Percentiles rank a stretch among this genome's conserved stretches.
phyloP scores from a whole-genome alignment of 2,329 filamentous ascomycete genomes.

The Epichloe coenophiala region DNA sequence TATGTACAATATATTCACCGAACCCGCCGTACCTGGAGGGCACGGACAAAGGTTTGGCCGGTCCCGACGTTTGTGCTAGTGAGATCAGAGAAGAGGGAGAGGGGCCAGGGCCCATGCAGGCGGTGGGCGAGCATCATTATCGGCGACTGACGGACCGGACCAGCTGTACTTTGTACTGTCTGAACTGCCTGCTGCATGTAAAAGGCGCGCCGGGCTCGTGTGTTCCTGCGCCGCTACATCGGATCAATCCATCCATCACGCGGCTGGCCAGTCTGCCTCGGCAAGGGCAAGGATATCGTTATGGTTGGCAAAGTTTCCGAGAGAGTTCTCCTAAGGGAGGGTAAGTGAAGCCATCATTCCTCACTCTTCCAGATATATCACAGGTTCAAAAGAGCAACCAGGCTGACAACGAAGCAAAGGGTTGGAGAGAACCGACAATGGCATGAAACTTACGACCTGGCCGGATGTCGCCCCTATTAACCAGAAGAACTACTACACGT shows the following conservation, averaged over 20 bases:
- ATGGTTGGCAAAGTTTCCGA: conserved; percentile 56
- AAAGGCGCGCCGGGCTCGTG: too few species aligned
- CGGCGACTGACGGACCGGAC: not conserved
- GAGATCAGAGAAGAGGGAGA: too few species aligned
- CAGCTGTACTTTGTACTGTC: too few species aligned
- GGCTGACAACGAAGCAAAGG: conserved; percentile 36
- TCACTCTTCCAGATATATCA: conserved; percentile 11
- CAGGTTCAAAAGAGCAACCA: not conserved
- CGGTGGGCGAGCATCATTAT: not conserved
- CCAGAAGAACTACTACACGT: conserved; percentile 99
- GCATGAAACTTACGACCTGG: conserved; percentile 92
- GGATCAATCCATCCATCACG: not conserved
- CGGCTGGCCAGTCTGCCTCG: not conserved
- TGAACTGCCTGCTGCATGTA: too few species aligned
- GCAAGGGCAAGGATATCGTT: conserved; percentile 7
- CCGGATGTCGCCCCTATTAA: conserved; percentile 89
- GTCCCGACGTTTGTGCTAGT: not conserved
- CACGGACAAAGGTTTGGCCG: not conserved
- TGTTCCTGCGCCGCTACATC: too few species aligned
- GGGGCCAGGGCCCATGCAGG: too few species aligned
- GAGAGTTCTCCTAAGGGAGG: conserved; percentile 49
- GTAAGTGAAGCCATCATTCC: conserved; percentile 22
- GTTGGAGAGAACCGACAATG: conserved; percentile 93
- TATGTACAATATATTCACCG: too few species aligned
- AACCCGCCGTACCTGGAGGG: too few species aligned